phyloP scores from a whole-genome alignment of 495 filamentous ascomycete species.

The Tuber umbilicatum region DNA sequence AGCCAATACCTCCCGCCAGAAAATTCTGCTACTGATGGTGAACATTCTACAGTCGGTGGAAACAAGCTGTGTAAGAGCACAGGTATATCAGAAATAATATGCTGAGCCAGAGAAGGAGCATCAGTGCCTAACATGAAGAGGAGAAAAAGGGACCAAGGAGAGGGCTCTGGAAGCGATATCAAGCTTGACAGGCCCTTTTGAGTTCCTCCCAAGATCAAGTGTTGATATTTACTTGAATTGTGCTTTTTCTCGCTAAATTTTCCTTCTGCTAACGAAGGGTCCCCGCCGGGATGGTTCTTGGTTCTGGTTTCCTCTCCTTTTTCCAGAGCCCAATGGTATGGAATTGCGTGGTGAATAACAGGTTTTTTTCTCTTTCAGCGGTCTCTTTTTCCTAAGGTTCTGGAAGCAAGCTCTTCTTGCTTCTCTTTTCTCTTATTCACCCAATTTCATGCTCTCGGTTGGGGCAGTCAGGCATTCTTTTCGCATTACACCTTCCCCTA shows the following conservation, averaged over 20 bases:
- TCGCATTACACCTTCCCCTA: conserved; percentile 4
- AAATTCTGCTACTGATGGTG: conserved; percentile 39
- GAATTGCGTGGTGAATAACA: conserved; percentile 30
- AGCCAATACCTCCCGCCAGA: conserved; percentile 29
- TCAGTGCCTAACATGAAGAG: conserved; percentile 39
- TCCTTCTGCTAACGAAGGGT: conserved; percentile 15
- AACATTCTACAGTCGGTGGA: conserved; percentile 30
- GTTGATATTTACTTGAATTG: conserved; percentile 25
- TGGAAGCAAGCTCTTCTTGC: conserved; percentile 13
- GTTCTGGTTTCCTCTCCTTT: conserved; percentile 17
- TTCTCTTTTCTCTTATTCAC: conserved; percentile 14
- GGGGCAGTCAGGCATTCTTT: conserved; percentile 5
- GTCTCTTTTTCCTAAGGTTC: conserved; percentile 28
- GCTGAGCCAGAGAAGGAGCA: conserved; percentile 28
- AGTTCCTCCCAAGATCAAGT: too few relatives aligned
- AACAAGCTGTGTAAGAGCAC: conserved; percentile 38
- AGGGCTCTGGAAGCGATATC: conserved; percentile 11
- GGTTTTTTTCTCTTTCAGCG: conserved; percentile 17
- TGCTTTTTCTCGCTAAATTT: too few relatives aligned
- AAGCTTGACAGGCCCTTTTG: too few relatives aligned
- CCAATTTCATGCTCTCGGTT: conserved; percentile 7
- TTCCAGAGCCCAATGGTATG: conserved; percentile 23
- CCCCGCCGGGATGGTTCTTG: conserved; percentile 21
- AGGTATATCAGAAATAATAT: conserved; percentile 38
- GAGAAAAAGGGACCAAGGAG: conserved; percentile 36